phyloP scores from a whole-genome alignment of 148 eudicot genomes.

The Simmondsia chinensis region DNA sequence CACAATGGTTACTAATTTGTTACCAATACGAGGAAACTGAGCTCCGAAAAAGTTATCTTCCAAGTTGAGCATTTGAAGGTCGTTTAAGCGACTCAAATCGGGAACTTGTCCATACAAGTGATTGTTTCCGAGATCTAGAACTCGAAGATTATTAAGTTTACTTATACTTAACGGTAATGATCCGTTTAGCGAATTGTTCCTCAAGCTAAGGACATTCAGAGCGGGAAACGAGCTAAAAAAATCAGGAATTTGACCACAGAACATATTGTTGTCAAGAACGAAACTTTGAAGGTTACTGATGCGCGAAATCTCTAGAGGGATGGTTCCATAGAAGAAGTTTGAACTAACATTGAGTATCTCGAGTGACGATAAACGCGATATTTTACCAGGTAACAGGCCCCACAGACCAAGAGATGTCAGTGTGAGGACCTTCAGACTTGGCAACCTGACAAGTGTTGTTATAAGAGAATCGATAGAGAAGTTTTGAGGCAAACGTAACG shows the following conservation, averaged over 20 bases:
- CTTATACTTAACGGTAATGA: constrained; percentile 52
- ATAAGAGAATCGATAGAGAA: constrained; percentile 59
- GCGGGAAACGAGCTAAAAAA: constrained; percentile 45
- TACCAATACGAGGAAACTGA: constrained; percentile 45
- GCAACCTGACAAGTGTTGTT: constrained; percentile 43
- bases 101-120: constrained; percentile 61
- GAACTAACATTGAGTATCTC: constrained; percentile 82
- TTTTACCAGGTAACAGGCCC: constrained; percentile 51
- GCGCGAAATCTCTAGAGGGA: constrained; percentile 45
- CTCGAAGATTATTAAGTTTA: constrained; percentile 45
- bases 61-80: constrained; percentile 68
- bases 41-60: constrained; percentile 67
- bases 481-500: constrained; percentile 44
- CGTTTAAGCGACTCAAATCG: constrained; percentile 45
- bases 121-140: constrained; percentile 62
- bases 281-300: constrained; percentile 60
- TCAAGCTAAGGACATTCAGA: constrained; percentile 63
- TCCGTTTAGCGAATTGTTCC: constrained; percentile 59
- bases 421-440: constrained; percentile 75
- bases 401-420: constrained; percentile 74
- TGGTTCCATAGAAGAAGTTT: constrained; percentile 45
- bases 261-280: constrained; percentile 58
- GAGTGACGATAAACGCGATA: constrained; percentile 43
- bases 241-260: constrained; percentile 53
- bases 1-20: constrained; percentile 40